phyloP scores from a whole-genome alignment of 2,329 filamentous ascomycete genomes.

The Aspergillus brunneoviolaceus region DNA sequence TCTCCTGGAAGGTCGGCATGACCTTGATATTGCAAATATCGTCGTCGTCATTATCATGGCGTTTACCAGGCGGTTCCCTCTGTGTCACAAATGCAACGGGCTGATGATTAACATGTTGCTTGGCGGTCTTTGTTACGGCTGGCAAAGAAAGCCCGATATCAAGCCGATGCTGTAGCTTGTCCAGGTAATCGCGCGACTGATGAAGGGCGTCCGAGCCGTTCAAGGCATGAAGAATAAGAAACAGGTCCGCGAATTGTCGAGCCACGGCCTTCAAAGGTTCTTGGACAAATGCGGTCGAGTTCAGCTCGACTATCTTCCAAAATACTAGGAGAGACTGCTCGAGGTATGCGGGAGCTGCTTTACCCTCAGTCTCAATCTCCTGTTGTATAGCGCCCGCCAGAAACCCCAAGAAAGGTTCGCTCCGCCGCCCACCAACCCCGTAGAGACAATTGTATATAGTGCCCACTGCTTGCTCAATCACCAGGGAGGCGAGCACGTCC shows the following conservation, averaged over 20 bases:
- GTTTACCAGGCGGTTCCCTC: slow-evolving; percentile 25
- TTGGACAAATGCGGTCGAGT: slow-evolving; percentile 37
- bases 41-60: slow-evolving; percentile 40
- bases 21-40: slow-evolving; percentile 36
- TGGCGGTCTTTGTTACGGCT: neutral
- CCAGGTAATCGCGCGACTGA: slow-evolving; percentile 17
- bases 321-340: slow-evolving; percentile 27
- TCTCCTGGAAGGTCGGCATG: slow-evolving; percentile 39
- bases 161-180: slow-evolving; percentile 21
- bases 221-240: slow-evolving; percentile 14
- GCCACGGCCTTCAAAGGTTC: slow-evolving; percentile 23
- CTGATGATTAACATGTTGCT: neutral
- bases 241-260: slow-evolving; percentile 17
- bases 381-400: slow-evolving; percentile 21
- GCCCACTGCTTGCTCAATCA: slow-evolving; percentile 43
- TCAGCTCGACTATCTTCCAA: slow-evolving; percentile 35
- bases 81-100: slow-evolving; percentile 15
- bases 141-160: slow-evolving; percentile 19
- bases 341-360: slow-evolving; percentile 12
- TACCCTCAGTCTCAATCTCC: neutral
- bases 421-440: slow-evolving; percentile 41
- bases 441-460: slow-evolving; percentile 49
- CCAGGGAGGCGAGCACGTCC: slow-evolving; percentile 42
- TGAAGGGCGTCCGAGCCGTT: slow-evolving; percentile 9
- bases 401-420: slow-evolving; percentile 36